Conservation (phyloP, 176 grass and related monocot genomes). For the Guadua angustifolia region DNA sequence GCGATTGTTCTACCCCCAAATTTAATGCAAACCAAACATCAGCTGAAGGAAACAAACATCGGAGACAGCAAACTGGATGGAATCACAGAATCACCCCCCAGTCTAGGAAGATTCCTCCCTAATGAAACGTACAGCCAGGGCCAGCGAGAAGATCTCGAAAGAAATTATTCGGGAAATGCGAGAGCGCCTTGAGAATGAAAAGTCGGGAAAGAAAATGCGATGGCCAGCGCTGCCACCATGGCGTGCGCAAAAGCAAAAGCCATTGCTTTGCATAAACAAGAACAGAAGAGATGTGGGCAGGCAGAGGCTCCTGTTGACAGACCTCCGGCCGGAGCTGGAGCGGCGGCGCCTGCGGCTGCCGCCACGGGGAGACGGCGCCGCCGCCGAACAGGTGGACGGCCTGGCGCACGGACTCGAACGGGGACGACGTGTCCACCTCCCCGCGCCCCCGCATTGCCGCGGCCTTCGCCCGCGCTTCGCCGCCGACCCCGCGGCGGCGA, state of each 20-base stretch:
- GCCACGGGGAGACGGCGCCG: constrained; percentile 45
- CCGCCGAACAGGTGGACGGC: constrained; percentile 76
- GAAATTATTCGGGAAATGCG: background rate
- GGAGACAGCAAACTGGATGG: background rate
- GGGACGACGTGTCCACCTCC: constrained; percentile 88
- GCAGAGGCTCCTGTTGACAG: background rate
- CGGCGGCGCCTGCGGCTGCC: constrained; percentile 43
- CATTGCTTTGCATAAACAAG: background rate
- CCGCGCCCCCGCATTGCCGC: constrained; percentile 53
- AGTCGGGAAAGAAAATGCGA: background rate
- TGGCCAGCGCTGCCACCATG: constrained; percentile 11
- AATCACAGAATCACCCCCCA: background rate
- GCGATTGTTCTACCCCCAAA: background rate
- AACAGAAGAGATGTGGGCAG: background rate
- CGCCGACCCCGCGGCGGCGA: background rate
- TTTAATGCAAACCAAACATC: background rate
- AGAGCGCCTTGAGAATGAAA: constrained; percentile 26
- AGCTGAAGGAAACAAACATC: background rate
- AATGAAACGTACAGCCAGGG: background rate
- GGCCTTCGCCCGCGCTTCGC: background rate
- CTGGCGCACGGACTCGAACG: constrained; percentile 81
- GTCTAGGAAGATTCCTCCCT: background rate
- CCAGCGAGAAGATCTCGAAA: background rate
- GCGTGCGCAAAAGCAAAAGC: background rate
- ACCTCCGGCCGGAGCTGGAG: constrained; percentile 87